Evolutionary conservation across 1,139 yeast species (phyloP).

Genomic region (Tardiomyces blankii): DNA sequence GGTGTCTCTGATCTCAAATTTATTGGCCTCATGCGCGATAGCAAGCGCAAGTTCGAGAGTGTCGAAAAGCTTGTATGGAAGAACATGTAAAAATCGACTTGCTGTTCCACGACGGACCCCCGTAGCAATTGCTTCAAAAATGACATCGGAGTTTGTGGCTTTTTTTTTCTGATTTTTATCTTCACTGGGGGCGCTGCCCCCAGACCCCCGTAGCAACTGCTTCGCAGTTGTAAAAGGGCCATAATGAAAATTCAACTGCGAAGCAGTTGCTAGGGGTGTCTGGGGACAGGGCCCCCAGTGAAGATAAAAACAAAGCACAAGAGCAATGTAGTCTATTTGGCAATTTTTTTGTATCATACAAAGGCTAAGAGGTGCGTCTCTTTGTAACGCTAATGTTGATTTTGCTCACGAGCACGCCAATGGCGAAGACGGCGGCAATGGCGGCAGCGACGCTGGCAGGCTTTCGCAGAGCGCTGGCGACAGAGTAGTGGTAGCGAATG

Average conservation of each 20-base stretch:
- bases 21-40: slow-evolving; percentile 42
- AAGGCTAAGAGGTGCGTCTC: neutral
- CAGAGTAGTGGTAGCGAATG: slow-evolving; percentile 53
- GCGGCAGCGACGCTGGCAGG: slow-evolving; percentile 58
- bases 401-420: slow-evolving; percentile 40
- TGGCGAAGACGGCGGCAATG: slow-evolving; percentile 49
- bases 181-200: neutral
- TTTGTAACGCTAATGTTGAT: slow-evolving; percentile 26
- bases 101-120: neutral
- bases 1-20: slow-evolving; percentile 44
- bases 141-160: neutral
- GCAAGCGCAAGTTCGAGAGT: slow-evolving; percentile 38
- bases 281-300: too few relatives aligned
- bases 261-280: too few relatives aligned
- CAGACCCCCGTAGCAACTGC: too few relatives aligned
- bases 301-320: too few relatives aligned
- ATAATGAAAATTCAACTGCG: too few relatives aligned
- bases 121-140: neutral
- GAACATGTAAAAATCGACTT: slow-evolving; percentile 30
- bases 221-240: too few relatives aligned
- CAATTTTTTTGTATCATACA: too few relatives aligned
- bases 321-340: neutral
- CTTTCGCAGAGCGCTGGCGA: slow-evolving; percentile 44
- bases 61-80: slow-evolving; percentile 53
- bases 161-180: neutral